Conservation (phyloP, 1,284 basidiomycete species). For the Boletellus deceptivus region DNA sequence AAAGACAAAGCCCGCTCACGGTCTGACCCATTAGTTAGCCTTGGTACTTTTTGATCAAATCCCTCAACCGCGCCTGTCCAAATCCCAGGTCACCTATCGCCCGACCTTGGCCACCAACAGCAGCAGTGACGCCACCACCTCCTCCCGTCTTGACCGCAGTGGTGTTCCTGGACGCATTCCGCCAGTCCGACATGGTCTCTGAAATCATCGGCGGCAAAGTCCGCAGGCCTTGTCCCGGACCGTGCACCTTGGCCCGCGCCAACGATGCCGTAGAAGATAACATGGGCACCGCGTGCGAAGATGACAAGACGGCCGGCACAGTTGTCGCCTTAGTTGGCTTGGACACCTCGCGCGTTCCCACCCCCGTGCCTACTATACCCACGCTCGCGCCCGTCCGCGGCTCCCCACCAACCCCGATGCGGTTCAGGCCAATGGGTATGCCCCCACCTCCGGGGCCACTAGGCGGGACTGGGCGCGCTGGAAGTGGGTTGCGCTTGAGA, state of each 20-base stretch:
- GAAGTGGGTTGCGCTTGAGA: slow-evolving; percentile 11
- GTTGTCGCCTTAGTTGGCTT: slow-evolving; percentile 34
- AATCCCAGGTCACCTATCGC: slow-evolving; percentile 53
- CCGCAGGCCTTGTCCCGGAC: slow-evolving; percentile 14
- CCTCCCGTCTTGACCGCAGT: slow-evolving; percentile 20
- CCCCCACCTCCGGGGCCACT: neutral
- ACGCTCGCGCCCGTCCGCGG: neutral
- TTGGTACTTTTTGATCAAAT: slow-evolving; percentile 80
- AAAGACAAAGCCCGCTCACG: neutral
- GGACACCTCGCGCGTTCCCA: slow-evolving; percentile 17
- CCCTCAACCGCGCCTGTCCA: slow-evolving; percentile 70
- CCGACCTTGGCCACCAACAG: slow-evolving; percentile 9
- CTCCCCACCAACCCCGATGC: neutral
- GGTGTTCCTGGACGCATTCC: slow-evolving; percentile 10
- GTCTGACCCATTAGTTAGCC: slow-evolving; percentile 18
- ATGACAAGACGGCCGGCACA: slow-evolving; percentile 64
- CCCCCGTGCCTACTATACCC: neutral
- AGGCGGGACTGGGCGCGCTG: neutral
- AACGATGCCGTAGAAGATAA: slow-evolving; percentile 73
- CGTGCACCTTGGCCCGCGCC: slow-evolving; percentile 44
- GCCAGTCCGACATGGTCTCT: slow-evolving; percentile 31
- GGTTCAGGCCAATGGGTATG: neutral
- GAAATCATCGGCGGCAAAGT: slow-evolving; percentile 34
- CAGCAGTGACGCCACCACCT: neutral
- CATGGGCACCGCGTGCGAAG: slow-evolving; percentile 66